Base-by-base conservation (phyloP, 2,329 filamentous ascomycete genomes). In the Neophaeococcomyces aloes region DNA sequence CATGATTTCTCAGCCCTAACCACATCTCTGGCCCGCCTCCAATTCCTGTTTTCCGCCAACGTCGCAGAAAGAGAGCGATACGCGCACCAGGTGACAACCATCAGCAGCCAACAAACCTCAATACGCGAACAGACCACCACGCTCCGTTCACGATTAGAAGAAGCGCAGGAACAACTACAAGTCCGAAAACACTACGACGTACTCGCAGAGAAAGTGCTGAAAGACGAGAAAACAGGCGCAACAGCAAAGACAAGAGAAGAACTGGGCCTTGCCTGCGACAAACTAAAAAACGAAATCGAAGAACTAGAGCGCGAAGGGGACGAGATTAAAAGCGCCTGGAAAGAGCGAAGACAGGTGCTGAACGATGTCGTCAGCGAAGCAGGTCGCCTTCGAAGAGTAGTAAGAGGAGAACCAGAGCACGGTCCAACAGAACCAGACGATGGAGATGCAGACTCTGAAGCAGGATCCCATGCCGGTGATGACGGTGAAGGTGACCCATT, bases 1-100 rank as follows among this genome's bases (percentile, higher is more conserved):
- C 77, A 94, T 51, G 89, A 96, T 63, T 91, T 95, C 56, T 83
- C 84, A 11, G 80, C 86, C 14, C 87, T 95, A 54, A 84, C 78
- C 65, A 48, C 48, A 27, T 86, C 80, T 59, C 83, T 95, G 52
- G 77, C 84, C 27, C 86, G 89, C 44, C 83, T 94, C 30, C 88
- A 95, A 55, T 86, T 94, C 57, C 79, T 94, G 1, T 76, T 83
- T 42, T 78, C 81, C 21, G 87, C 86, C 60, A 95, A 96, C 61
- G 76, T 75, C 50, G 76, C 76, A 43, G 88, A 96, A 65, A 81
- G 89, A 42, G 77, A 83, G 55, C 80, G 88, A 35, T 96, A 95
- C 64, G 79, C 80, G 4, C 72, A 75, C 1, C 84, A 94, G 59
- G 89, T 93, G 57, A 68, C 79, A 38, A 78, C 79, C 49, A 95